Evolutionary conservation across 2,329 filamentous ascomycete genomes (phyloP), one percentile per base, ranked within the genome.

Genomic region (Colletotrichum sublineola): DNA sequence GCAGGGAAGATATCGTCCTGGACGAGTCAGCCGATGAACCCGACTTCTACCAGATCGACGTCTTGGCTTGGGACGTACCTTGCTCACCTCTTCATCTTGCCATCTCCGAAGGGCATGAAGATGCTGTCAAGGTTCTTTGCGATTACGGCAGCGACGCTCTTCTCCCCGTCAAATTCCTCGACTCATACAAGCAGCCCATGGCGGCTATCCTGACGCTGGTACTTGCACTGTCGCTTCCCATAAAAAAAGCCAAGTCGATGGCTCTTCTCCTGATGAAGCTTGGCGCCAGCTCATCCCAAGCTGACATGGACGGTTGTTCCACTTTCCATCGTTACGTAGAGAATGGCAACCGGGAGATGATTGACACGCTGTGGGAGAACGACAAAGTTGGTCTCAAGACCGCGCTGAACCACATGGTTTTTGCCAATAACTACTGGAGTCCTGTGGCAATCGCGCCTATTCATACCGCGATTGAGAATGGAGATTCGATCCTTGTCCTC

Each of bases 21-120:
- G 88, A 91, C 7, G 88, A 90, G 8, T 77, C 77, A 9, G 84
- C 88, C 31, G 86, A 92, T 12, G 92, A 93, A 29, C 93, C 94
- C 0, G 94, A 97, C 80, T 88, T 95, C 64, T 96, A 93, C 79
- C 90, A 96, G 75, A 87, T 95, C 72, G 91, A 97, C 75, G 88
- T 92, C 1, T 79, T 93, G n/a, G 90, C 93, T 1, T 97, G 94
- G 94, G 94, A 97, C 76, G 88, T 86, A 6, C 90, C 91, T 5
- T 89, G 90, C 69, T 93, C 92, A 15, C 90, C 94, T 1, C 85
- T 97, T 6, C 94, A 97, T 79, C 86, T 95, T 38, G 94, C 94
- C 9, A 94, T 97, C 73, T 80, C 93, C 1, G 89, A 90, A 72
- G 94, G 93, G 0, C 91, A 96, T 75, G 84, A 88, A 36, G 87